Conservation (phyloP, 2,329 filamentous ascomycete species). For the Diaporthe ilicicola region DNA sequence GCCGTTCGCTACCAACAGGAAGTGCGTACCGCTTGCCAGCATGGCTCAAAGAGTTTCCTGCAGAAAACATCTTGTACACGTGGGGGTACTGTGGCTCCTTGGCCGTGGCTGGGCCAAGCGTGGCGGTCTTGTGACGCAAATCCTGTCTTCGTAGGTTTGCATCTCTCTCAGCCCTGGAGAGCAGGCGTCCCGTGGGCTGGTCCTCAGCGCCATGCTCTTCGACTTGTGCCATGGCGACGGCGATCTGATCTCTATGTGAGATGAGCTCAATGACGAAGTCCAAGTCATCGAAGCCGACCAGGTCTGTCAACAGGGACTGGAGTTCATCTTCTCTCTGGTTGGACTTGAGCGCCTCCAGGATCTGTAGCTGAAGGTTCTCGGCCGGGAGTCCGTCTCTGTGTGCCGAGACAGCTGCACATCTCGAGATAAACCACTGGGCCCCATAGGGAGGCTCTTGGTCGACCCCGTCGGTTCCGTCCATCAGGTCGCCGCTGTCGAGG, state of each 20-base stretch:
- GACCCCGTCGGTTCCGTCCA: constrained; percentile 47
- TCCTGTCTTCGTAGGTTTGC: constrained; percentile 80
- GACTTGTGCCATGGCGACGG: constrained; percentile 49
- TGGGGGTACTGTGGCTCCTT: constrained; percentile 87
- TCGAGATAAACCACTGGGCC: constrained; percentile 74
- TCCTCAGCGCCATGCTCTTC: constrained; percentile 41
- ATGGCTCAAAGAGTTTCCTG: constrained; percentile 84
- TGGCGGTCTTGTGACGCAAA: constrained; percentile 80
- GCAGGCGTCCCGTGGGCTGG: constrained; percentile 58
- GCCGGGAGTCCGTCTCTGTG: constrained; percentile 73
- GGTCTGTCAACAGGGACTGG: constrained; percentile 88
- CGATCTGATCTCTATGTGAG: constrained; percentile 75
- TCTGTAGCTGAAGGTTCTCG: constrained; percentile 78
- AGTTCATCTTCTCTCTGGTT: constrained; percentile 80
- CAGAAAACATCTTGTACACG: constrained; percentile 84
- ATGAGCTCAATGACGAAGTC: constrained; percentile 95
- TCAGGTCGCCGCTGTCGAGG: constrained; percentile 50
- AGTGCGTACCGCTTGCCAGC: constrained; percentile 85
- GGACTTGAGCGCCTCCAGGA: constrained; percentile 77
- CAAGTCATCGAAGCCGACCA: constrained; percentile 91
- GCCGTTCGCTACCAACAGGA: constrained; percentile 76
- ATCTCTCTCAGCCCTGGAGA: constrained; percentile 81
- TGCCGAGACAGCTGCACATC: constrained; percentile 72
- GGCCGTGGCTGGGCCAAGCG: constrained; percentile 75
- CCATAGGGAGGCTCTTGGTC: constrained; percentile 53